These are phyloP conservation scores for Mortierella sp. DNA, from an alignment of 371 early-diverging fungal genomes.

Conservation along the genomic window DNA sequence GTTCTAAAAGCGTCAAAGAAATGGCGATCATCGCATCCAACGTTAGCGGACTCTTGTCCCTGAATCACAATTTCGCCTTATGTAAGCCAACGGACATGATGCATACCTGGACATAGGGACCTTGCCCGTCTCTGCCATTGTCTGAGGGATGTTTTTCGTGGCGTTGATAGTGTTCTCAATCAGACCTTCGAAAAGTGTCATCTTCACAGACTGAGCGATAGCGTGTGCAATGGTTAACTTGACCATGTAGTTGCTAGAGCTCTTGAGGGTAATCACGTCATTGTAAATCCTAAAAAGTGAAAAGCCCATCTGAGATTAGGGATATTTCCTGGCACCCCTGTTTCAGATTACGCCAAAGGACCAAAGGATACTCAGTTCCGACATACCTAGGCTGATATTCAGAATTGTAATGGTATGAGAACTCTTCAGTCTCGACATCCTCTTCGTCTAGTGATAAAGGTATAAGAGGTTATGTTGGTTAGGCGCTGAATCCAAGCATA, in stretches of 20 bases:
- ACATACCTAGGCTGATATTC: constrained; percentile 74
- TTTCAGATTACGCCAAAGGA: not conserved
- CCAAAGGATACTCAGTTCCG: constrained; percentile 13
- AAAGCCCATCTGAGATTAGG: not conserved
- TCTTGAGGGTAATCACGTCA: constrained; percentile 78
- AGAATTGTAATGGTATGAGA: constrained; percentile 90
- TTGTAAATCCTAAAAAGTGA: constrained; percentile 58
- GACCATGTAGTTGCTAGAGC: constrained; percentile 78
- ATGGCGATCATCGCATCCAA: not conserved
- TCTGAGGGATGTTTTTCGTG: constrained; percentile 88
- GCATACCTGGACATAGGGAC: constrained; percentile 65
- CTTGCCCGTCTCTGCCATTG: constrained; percentile 88
- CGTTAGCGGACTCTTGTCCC: not conserved
- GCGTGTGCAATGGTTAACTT: constrained; percentile 90
- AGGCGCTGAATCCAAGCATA: constrained; percentile 52
- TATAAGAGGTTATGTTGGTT: not conserved
- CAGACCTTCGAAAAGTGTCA: constrained; percentile 85
- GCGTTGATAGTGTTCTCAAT: constrained; percentile 87
- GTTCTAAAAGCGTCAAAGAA: constrained; percentile 58
- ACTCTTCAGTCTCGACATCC: constrained; percentile 91
- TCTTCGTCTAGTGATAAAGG: constrained; percentile 64
- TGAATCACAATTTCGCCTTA: not conserved
- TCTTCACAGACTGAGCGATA: constrained; percentile 89
- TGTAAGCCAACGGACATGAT: not conserved
- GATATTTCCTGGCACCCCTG: not conserved